Percentiles rank a stretch among this genome's conserved stretches.
phyloP scores from a whole-genome alignment of 371 early-diverging fungal genomes.

The Mucor mucedo region DNA sequence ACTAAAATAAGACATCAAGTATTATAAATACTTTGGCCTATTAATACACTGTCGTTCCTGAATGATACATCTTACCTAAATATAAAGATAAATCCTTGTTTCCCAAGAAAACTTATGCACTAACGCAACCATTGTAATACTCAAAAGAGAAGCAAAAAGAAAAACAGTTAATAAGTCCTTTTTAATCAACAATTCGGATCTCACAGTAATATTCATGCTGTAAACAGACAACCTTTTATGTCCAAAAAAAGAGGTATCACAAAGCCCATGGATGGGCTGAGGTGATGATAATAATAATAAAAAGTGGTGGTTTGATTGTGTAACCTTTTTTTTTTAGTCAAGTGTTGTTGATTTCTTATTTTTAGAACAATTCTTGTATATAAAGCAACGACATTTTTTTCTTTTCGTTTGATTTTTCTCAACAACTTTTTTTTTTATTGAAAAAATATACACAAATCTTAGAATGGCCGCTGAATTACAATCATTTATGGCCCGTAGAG shows the following conservation, averaged over 20 bases:
- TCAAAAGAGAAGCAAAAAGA: background rate
- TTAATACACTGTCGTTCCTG: no score
- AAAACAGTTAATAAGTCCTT: background rate
- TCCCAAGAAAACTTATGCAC: no score
- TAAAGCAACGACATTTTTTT: background rate
- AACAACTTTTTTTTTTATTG: constrained; percentile 7
- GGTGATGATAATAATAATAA: background rate
- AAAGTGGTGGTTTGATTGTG: background rate
- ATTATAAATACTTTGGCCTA: no score
- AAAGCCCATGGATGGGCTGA: background rate
- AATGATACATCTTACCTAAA: no score
- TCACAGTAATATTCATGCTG: no score
- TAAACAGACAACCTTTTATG: background rate
- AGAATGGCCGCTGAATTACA: constrained; percentile 28
- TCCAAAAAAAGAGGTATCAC: background rate
- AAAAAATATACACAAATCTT: background rate
- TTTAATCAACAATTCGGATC: background rate
- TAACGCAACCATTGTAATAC: no score
- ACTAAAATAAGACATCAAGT: no score
- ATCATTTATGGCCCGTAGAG: constrained; percentile 26
- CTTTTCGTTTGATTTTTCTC: constrained; percentile 1
- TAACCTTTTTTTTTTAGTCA: background rate
- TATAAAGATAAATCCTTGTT: no score
- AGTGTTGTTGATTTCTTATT: background rate
- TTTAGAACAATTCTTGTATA: constrained; percentile 1